A percentile compares a stretch with the other conserved stretches of the same genome.
phyloP scores from a whole-genome alignment of 208 protist genomes.

The Entamoeba dispar region DNA sequence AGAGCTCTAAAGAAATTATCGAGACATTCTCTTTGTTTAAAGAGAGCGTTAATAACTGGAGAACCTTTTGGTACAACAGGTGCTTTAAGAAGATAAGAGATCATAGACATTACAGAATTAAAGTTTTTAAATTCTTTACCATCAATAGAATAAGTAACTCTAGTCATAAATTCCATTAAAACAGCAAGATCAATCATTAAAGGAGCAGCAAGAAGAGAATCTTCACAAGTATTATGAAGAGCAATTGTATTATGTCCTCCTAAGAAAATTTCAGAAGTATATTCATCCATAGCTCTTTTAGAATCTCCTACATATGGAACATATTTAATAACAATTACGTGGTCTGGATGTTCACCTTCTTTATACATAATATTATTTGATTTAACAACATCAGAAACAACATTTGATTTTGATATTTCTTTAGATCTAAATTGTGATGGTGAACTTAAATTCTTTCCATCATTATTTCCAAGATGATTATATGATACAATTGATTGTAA shows the following conservation, averaged over 20 bases:
- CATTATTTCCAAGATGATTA: slow-evolving; percentile 97
- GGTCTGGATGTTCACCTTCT: slow-evolving; percentile 69
- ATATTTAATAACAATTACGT: slow-evolving; percentile 95
- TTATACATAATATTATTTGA: slow-evolving; percentile 77
- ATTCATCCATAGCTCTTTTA: slow-evolving; percentile 95
- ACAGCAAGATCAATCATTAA: slow-evolving; percentile 88
- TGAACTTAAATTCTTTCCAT: slow-evolving; percentile 75
- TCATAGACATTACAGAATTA: slow-evolving; percentile 65
- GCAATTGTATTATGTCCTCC: slow-evolving; percentile 70
- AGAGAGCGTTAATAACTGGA: slow-evolving; percentile 85
- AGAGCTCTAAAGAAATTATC: slow-evolving; percentile 78
- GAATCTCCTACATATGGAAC: slow-evolving; percentile 64
- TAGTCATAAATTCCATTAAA: slow-evolving; percentile 72
- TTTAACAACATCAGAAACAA: slow-evolving; percentile 92
- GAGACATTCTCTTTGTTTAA: slow-evolving; percentile 68
- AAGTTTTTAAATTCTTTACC: slow-evolving; percentile 47
- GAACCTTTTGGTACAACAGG: slow-evolving; percentile 49
- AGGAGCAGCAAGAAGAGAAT: slow-evolving; percentile 85
- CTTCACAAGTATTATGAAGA: slow-evolving; percentile 90
- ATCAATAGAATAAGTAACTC: slow-evolving; percentile 47
- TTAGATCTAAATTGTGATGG: slow-evolving; percentile 75
- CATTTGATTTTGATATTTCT: slow-evolving; percentile 91
- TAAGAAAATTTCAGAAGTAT: slow-evolving; percentile 87
- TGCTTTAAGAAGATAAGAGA: slow-evolving; percentile 79
- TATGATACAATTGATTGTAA: slow-evolving; percentile 60